Evolutionary conservation across 129 eudicot species (phyloP).

Genomic region (Lactuca sativa): DNA sequence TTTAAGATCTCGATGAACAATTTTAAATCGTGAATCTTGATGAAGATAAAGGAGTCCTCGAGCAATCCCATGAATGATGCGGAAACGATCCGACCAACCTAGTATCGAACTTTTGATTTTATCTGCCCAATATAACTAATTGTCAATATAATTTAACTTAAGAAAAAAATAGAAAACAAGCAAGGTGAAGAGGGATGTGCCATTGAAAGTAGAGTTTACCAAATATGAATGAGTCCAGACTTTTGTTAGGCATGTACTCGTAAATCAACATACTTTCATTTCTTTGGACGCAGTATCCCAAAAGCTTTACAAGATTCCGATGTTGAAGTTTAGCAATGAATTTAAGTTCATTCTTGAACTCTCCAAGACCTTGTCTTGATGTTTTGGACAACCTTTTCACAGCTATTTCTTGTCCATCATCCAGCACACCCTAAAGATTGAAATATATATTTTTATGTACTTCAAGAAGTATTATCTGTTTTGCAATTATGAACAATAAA

Average conservation of each 20-base stretch:
- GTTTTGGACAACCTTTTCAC: conserved; percentile 39
- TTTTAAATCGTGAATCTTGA: conserved; percentile 32
- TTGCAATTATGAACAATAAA: neutral
- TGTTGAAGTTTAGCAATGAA: conserved; percentile 42
- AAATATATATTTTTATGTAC: neutral
- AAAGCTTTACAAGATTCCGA: conserved; percentile 46
- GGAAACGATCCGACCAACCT: conserved; percentile 9
- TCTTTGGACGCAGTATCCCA: conserved; percentile 40
- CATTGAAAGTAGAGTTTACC: conserved; percentile 20
- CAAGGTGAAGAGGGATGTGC: neutral
- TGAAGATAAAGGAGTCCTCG: conserved; percentile 43
- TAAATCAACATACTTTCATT: conserved; percentile 30
- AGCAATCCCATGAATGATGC: conserved; percentile 29
- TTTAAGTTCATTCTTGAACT: conserved; percentile 25
- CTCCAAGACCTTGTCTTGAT: conserved; percentile 27
- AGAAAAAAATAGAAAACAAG: neutral
- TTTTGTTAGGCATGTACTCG: conserved; percentile 45
- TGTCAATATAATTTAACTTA: neutral
- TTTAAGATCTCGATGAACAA: conserved; percentile 29
- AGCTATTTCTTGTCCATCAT: conserved; percentile 40
- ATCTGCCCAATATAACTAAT: conserved; percentile 9
- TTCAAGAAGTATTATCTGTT: neutral
- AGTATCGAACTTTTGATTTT: neutral
- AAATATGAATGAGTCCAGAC: conserved; percentile 38
- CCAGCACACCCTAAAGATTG: conserved; percentile 34